These are phyloP conservation scores for Ophiostoma pallidulum DNA, from an alignment of 2,329 filamentous ascomycete genomes.

Conservation along the genomic window DNA sequence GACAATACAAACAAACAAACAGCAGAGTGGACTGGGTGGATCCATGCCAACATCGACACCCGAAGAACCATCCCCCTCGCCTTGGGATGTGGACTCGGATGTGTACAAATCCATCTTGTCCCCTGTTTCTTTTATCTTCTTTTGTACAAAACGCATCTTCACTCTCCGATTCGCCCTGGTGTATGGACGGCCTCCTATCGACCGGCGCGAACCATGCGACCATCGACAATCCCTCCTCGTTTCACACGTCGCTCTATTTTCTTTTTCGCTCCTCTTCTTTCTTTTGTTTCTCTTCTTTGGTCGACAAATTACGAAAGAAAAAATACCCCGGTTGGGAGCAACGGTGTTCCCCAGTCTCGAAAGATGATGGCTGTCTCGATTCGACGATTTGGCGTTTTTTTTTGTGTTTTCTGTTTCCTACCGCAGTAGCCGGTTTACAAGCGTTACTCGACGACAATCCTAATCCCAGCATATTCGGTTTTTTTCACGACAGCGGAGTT, in stretches of 20 bases:
- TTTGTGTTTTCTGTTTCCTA: constrained; percentile 27
- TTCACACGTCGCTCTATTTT: constrained; percentile 5
- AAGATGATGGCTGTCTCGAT: constrained; percentile 31
- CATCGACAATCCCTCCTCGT: constrained; percentile 25
- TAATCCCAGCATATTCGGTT: constrained; percentile 22
- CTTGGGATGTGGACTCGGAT: too few relatives aligned
- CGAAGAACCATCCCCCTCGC: too few relatives aligned
- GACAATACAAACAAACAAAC: constrained; percentile 5
- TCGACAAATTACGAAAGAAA: constrained; percentile 16
- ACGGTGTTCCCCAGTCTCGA: constrained; percentile 28
- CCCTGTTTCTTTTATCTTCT: too few relatives aligned
- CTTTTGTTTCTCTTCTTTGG: constrained; percentile 18
- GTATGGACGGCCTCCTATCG: constrained; percentile 10
- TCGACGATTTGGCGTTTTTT: constrained; percentile 37
- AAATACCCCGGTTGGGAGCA: constrained; percentile 23
- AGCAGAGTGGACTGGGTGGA: constrained; percentile 4
- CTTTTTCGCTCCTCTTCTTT: background rate
- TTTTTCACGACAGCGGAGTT: constrained; percentile 32
- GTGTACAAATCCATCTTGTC: constrained; percentile 19
- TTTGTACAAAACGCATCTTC: constrained; percentile 4
- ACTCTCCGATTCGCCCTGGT: too few relatives aligned
- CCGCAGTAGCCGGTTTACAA: constrained; percentile 9
- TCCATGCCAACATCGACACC: background rate
- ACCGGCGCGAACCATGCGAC: constrained; percentile 23
- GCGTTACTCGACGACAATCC: constrained; percentile 14